Evolutionary conservation across 805 yeast species (phyloP), one percentile per base, ranked within the genome.

Genomic region (Pichia paraexigua): DNA sequence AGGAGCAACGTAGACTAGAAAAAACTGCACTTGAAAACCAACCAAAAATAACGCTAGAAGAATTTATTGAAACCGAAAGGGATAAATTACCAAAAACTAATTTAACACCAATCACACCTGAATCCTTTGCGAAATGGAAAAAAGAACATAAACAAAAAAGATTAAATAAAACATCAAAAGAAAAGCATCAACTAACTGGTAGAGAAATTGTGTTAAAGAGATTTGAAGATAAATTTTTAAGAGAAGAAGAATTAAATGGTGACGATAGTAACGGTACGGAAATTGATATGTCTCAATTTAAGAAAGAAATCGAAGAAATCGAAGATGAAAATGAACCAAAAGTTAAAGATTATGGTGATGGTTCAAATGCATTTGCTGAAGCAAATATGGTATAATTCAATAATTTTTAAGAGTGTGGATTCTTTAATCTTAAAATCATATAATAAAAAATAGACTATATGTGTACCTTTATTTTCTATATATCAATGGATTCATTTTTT

Each of bases 21-120:
- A 85, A 83, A 63, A 75, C 85, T 67, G 96, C 95, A 8, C 77
- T 81, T 24, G 96, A 88, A 49, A 74, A 79, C 50, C 88, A 87
- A 62, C 96, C 96, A 50, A 85, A 85, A 74, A 87, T 95, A 62
- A 88, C 98, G 0, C 75, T 94, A 62, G 99, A 94, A 70, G 99
- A 95, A 56, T 94, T 94, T 66, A 79, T 94, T 58, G 99, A 95
- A 66, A 82, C 92, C 52, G 99, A 91, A 71, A 84, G 97, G 71
- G 85, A 80, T 56, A 83, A 82, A 66, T 74, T 94, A 64, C 95
- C 95, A 61, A 77, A 75, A 66, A 76, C 75, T 15, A 78, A 77
- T 46, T 74, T 86, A 63, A 92, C 97, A 1, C 97, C 97, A 32
- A 89, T 95, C 56, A 91, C 95, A 1, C 71, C 80, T 25, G 90